Conservation (phyloP, 2,329 filamentous ascomycete species). For the Cladosporium sp. region DNA sequence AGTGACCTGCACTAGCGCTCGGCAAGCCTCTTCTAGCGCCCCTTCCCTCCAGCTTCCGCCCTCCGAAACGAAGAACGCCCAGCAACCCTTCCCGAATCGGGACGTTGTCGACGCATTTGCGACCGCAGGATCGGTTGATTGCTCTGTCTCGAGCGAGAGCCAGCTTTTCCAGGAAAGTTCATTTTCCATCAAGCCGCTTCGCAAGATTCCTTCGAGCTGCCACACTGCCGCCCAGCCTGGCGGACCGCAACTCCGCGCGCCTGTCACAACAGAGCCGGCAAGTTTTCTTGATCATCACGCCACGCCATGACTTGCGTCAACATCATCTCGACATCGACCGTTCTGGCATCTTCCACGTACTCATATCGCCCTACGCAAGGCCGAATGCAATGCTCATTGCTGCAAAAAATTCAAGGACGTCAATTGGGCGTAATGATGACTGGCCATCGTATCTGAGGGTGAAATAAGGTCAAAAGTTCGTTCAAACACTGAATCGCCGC, state of each 20-base stretch:
- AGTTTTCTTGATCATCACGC: neutral
- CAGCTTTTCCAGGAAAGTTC: neutral
- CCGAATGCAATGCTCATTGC: no score
- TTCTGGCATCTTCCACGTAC: neutral
- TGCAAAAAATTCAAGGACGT: no score
- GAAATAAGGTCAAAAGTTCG: no score
- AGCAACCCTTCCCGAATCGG: neutral
- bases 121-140: neutral
- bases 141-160: neutral
- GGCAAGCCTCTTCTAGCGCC: constrained; percentile 8
- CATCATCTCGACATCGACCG: neutral
- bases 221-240: neutral
- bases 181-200: neutral
- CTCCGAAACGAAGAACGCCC: neutral
- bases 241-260: neutral
- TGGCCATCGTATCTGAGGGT: no score
- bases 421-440: no score
- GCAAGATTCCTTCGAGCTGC: neutral
- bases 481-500: no score
- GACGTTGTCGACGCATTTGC: neutral
- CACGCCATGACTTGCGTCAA: neutral
- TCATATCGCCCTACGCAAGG: neutral
- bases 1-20: neutral
- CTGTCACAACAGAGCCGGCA: neutral
- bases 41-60: neutral